Base-by-base conservation (phyloP, 2,329 filamentous ascomycete genomes). In the Pseudogymnoascus sp. region DNA sequence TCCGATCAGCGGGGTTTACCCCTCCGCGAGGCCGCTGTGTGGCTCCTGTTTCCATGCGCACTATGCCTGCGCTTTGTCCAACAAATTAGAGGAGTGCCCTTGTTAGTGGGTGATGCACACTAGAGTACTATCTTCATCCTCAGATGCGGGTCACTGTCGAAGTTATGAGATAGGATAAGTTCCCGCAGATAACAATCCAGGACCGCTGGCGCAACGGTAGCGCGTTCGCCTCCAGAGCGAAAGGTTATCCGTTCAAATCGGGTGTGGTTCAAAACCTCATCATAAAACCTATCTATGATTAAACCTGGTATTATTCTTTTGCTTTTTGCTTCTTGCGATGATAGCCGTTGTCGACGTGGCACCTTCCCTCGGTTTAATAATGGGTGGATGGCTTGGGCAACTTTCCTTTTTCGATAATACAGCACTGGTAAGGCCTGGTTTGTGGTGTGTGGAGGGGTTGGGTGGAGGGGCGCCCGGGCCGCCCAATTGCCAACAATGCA, bases 171-270 rank as follows among this genome's bases (percentile, higher is more conserved):
- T 55, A 3, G 9, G 1, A 33, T 55, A 55, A 11, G n/a, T 19
- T 28, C 22, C 16, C 28, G 14, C 49, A 55, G n/a, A 55, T 55
- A 55, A 55, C 28, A 52, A 59, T 28, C 49, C 30, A 58, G 49
- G 49, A 58, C 58, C 38, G 58, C 58, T 60, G 38, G 58, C 58
- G 58, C 58, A 60, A 60, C 58, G 58, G 58, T 60, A 60, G 58
- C 58, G 58, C 58, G 58, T 60, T 60, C 58, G 58, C 58, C 58
- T 60, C 58, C 58, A 60, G 58, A 60, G 58, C 38, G 58, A 60
- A 60, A 60, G 58, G 58, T 60, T 60, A 60, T 60, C 58, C 58
- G 58, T 60, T 60, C 58, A 60, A 60, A 60, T 60, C 58, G 58
- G 58, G 58, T 60, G 58, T 60, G 58, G 58, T 60, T 60, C 58